Conservation (phyloP, 1,284 basidiomycete genomes). For the Naganishia sp. region DNA sequence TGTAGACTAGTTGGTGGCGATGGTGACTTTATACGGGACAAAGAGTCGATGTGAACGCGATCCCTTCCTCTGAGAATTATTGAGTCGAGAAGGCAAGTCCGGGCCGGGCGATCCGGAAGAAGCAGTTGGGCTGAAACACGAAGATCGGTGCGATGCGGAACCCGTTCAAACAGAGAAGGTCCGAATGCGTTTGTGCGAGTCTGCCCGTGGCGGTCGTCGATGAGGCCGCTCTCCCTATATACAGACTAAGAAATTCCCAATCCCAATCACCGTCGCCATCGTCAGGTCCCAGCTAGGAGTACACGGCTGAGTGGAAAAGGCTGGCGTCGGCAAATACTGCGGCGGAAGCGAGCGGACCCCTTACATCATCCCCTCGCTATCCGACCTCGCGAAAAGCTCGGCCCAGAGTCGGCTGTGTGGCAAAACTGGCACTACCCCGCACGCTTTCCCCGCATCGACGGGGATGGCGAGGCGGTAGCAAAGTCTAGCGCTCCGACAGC, state of each 20-base stretch:
- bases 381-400: neutral
- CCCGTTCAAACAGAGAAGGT: neutral
- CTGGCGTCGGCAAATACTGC: slow-evolving; percentile 7
- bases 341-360: slow-evolving; percentile 11
- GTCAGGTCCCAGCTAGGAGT: neutral
- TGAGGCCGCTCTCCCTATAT: neutral
- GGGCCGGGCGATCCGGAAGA: slow-evolving; percentile 28
- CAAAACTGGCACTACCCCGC: slow-evolving; percentile 28
- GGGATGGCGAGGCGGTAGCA: neutral
- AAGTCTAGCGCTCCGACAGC: slow-evolving; percentile 1
- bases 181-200: slow-evolving; percentile 4
- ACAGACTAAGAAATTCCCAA: slow-evolving; percentile 3
- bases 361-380: slow-evolving; percentile 20
- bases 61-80: neutral
- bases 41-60: no score
- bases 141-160: slow-evolving; percentile 26
- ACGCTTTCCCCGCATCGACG: neutral
- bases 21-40: no score
- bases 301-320: slow-evolving; percentile 2
- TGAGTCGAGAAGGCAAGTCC: slow-evolving; percentile 19
- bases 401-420: slow-evolving; percentile 22
- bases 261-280: no score
- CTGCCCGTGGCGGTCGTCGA: neutral
- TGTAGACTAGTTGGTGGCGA: neutral
- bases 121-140: slow-evolving; percentile 22